Base-by-base conservation (phyloP, 495 filamentous ascomycete genomes). In the Sporormia fimetaria region DNA sequence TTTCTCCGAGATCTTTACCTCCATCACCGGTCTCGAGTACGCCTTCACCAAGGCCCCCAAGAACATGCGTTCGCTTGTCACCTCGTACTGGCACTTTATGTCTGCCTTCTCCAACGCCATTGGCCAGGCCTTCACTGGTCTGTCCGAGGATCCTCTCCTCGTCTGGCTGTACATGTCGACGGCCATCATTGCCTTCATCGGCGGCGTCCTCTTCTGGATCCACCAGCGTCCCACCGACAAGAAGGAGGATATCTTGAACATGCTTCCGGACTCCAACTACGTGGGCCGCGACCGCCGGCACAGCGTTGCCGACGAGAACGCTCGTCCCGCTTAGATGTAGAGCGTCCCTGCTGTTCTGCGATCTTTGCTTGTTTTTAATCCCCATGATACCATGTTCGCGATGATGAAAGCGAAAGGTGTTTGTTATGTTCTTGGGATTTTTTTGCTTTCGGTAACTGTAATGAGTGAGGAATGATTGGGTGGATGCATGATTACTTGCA, bases 41-140 rank as follows among this genome's bases (percentile, higher is more conserved):
- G 83, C 82, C 4, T 86, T 76, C 57, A 81, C 75, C 51, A 84
- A 87, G 62, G 81, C 83, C 1, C 83, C 83, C 5, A 69, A 65
- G 45, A 83, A 78, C 59, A 83, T 87, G 80, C 70, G 78, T 7
- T 80, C 76, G 8, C 68, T 84, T 23, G 76, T 87, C 16, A 75
- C 75, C 51, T 70, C 76, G 4, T 61, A 84, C 27, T 70, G 70
- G 21, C 68, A 83, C 28, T 81, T 85, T 60, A 76, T 73, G 61
- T 76, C 70, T 29, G 82, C 81, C 23, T 67, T 86, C 57, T 71
- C 74, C 0, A 63, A 75, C 12, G 80, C 81, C 12, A 66, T 87
- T 30, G 76, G 75, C 6, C 69, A 83, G 59, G 79, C 79, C 0
- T 62, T 85, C n/a, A 68, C 75, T 10, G 62, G 69, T 4, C 62